A percentile compares a stretch with the other conserved stretches of the same genome.
Conservation (phyloP, 495 filamentous ascomycete species). For the Wilcoxina mikolae region DNA sequence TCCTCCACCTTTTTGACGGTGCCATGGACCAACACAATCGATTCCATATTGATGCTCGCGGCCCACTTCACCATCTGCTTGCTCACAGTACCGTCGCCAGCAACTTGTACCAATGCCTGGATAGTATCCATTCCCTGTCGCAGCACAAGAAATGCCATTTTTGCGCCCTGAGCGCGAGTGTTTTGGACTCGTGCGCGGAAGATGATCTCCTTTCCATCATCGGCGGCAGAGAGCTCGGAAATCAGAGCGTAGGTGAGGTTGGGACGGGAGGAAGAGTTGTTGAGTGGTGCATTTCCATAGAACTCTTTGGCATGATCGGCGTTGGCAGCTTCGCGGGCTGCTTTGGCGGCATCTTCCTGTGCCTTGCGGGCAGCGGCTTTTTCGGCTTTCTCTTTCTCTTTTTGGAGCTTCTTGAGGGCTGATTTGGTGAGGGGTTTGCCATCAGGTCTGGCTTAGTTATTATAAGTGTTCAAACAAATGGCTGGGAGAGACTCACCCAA, state of each 20-base stretch:
- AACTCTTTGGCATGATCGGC: constrained; percentile 21
- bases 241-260: constrained; percentile 15
- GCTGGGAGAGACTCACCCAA: constrained; percentile 7
- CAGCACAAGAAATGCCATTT: constrained; percentile 83
- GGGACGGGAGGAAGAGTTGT: constrained; percentile 26
- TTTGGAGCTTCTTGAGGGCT: constrained; percentile 24
- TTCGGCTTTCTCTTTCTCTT: constrained; percentile 25
- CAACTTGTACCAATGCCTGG: constrained; percentile 53
- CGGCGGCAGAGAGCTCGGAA: constrained; percentile 10
- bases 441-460: constrained; percentile 14
- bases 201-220: constrained; percentile 52
- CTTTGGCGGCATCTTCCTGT: constrained; percentile 20
- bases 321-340: constrained; percentile 27
- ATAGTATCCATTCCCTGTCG: constrained; percentile 68
- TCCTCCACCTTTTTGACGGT: constrained; percentile 59
- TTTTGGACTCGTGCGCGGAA: constrained; percentile 81
- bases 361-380: constrained; percentile 16
- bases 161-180: constrained; percentile 70
- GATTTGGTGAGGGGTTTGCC: constrained; percentile 23
- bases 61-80: constrained; percentile 85
- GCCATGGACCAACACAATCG: constrained; percentile 64
- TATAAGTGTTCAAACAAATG: background rate
- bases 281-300: constrained; percentile 22
- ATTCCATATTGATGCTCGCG: constrained; percentile 62
- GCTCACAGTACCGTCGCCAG: constrained; percentile 39